Base-by-base conservation (phyloP, 305 asterid species). In the Solanum hybrid region DNA sequence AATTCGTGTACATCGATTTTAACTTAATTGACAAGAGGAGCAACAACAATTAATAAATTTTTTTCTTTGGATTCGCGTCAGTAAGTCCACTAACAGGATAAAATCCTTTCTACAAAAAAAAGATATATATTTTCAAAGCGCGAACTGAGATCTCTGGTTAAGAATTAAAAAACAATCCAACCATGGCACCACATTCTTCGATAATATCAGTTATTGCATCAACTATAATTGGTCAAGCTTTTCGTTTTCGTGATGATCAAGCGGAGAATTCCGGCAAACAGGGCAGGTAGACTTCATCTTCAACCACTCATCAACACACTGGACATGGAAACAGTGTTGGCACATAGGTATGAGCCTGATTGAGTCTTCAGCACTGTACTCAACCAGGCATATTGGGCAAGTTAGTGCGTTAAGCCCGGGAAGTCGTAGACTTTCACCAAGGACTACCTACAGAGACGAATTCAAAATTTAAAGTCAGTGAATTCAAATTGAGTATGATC, bases 361-460 rank as follows among this genome's bases (percentile, higher is more conserved):
- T 17, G 88, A 42, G 27, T 92, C 93, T 66, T 34, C 85, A 17
- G 90, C 86, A 56, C 42, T 46, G 78, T 88, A 92, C 22, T 89
- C 92, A 14, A 40, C 72, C 3, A 90, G 88, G 75, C 92, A 92
- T 86, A 92, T 92, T 6, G 92, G 89, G 79, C 92, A 92, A 40
- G 71, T 82, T 0, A 4, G 24, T 12, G 66, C 40, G 42, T 89
- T 86, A 72, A 90, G 80, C 56, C 86, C 86, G 0, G 92, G 87
- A 16, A 92, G 29, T 10, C 91, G 87, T 12, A 86, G 87, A 38
- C 92, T 90, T 86, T 92, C 91, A 10, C 73, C 73, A 29, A 46
- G 40, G 20, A 82, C 40, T 29, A 82, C 12, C 87, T 82, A 17
- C 6, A 82, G 0, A 14, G 71, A 0, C 2, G 6, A 81, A 40